phyloP scores from a whole-genome alignment of 441 rosid genomes.

The Arabidopsis lyrata region DNA sequence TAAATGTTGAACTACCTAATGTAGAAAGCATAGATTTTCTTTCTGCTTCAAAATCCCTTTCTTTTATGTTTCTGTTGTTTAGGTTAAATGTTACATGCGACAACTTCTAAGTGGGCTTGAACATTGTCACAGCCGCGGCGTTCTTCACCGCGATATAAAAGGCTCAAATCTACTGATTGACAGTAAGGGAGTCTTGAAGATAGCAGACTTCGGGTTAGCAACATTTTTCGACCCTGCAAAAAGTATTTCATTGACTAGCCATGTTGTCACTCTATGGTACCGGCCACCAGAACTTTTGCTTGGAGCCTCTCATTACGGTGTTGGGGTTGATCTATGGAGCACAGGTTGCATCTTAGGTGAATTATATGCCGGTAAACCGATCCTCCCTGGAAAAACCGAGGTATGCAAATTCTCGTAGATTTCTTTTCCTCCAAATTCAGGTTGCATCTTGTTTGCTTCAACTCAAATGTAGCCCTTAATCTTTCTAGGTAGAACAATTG shows the following conservation, averaged over 20 bases:
- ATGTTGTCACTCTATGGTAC: constrained; percentile 97
- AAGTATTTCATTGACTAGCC: constrained; percentile 72
- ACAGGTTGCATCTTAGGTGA: constrained; percentile 95
- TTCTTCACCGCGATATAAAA: constrained; percentile 94
- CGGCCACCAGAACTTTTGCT: constrained; percentile 96
- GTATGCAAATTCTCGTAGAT: constrained; percentile 46
- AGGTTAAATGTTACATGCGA: constrained; percentile 97
- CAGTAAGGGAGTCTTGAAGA: constrained; percentile 81
- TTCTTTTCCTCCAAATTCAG: neutral
- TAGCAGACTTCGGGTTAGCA: constrained; percentile 95
- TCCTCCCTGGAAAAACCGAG: constrained; percentile 95
- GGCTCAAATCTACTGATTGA: constrained; percentile 94
- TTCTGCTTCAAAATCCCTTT: constrained; percentile 18
- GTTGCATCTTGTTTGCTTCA: neutral
- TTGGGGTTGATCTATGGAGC: constrained; percentile 94
- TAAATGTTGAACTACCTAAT: neutral
- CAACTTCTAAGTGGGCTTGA: constrained; percentile 96
- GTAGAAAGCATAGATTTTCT: constrained; percentile 1
- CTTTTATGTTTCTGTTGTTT: constrained; percentile 42
- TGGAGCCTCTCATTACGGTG: constrained; percentile 77
- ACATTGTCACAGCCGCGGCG: constrained; percentile 83
- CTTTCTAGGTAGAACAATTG: constrained; percentile 84
- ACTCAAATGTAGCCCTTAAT: neutral
- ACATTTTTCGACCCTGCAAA: constrained; percentile 68
- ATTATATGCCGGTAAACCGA: constrained; percentile 76